Evolutionary conservation across 345 rosid genomes (phyloP).

Genomic region (Eucalyptus tenuipes): DNA sequence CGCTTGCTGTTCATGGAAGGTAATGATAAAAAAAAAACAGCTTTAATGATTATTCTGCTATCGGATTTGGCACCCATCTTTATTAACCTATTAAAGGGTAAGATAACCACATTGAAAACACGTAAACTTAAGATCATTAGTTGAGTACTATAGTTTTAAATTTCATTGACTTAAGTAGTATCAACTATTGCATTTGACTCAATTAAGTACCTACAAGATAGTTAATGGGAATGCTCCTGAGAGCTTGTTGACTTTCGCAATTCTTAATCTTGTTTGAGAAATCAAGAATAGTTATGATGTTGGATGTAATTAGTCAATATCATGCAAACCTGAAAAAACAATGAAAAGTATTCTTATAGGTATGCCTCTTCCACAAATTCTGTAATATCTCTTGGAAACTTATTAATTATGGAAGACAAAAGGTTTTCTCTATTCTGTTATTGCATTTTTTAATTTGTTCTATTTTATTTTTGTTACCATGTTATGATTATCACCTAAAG

Average conservation of each 20-base stretch:
- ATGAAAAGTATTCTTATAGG: neutral
- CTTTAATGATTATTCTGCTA: neutral
- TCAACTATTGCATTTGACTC: neutral
- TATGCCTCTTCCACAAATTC: neutral
- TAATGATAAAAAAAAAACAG: neutral
- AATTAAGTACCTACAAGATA: neutral
- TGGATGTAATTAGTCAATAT: neutral
- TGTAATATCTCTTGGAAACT: neutral
- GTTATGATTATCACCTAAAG: neutral
- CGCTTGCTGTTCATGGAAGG: constrained; percentile 97
- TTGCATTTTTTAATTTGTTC: neutral
- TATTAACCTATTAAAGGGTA: neutral
- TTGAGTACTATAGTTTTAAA: neutral
- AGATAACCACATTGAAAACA: neutral
- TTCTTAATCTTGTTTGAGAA: neutral
- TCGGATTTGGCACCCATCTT: neutral
- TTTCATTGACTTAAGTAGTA: neutral
- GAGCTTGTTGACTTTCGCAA: neutral
- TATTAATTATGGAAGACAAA: neutral
- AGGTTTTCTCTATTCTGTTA: neutral
- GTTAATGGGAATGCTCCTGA: neutral
- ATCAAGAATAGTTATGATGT: neutral
- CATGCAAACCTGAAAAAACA: neutral
- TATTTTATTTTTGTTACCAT: neutral
- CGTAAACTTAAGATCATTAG: neutral